Evolutionary conservation across 192 early-diverging fungal genomes (phyloP), one percentile per base, ranked within the genome.

Genomic region (Linnemannia schmuckeri): DNA sequence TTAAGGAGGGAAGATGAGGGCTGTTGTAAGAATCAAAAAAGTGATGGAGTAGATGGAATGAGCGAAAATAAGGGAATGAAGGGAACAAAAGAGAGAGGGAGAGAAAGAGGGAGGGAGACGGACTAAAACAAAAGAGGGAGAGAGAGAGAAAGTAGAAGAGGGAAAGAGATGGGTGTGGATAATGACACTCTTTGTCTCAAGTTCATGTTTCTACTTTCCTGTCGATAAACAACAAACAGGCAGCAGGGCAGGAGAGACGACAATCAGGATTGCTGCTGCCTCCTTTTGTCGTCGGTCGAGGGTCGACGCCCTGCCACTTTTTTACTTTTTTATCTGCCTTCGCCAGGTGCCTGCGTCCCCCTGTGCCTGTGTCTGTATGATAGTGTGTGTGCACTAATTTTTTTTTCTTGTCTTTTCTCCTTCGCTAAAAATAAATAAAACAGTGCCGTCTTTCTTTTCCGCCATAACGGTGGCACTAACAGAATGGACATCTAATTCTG

Each of bases 301-400:
- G 61, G 61, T 66, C 61, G 61, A 66, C 61, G 61, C 61, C 61
- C n/a, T 17, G 57, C 57, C 57, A 30, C 57, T 30, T 22, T n/a
- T 63, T 66, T n/a, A 27, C n/a, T 30, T 57, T 57, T 57, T 57
- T 57, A 57, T 57, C 55, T 66, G 61, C 12, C 61, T 66, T 66
- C 61, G 61, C 61, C 44, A 44, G 42, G 42, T 44, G 41, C 41
- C 41, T 41, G 41, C 41, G 41, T 41, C 41, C 7, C 41, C 4
- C 54, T 55, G 20, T 55, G 20, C 54, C 22, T 27, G 6, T 61
- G 6, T 66, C 0, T 33, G n/a, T 52, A 4, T 22, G 17, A 52
- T 1, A 18, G 18, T 20, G 15, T 20, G 47, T 52, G 49, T 18
- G 2, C 18, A 22, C 20, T 17, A 18, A 9, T 30, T 33, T 63